Base-by-base conservation (phyloP, 2,329 filamentous ascomycete species). In the Colletotrichum endophyticum region DNA sequence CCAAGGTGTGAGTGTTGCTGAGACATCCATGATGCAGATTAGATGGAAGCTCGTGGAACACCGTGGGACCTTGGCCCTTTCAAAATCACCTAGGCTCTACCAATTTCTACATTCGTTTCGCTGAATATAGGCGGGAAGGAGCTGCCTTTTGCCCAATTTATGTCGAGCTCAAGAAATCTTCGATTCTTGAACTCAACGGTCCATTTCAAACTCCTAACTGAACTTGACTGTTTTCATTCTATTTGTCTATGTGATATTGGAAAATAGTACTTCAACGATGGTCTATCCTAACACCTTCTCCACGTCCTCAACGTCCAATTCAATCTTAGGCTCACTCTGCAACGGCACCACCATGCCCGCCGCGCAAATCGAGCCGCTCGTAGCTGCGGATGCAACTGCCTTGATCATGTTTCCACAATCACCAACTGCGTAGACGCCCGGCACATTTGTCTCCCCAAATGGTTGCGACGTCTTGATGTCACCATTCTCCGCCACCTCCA, bases 351-450 rank as follows among this genome's bases (percentile, higher is more conserved):
- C 80, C 74, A 82, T 77, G 0, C 83, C 84, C 8, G 66, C 75
- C 7, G 77, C 84, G 8, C 79, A 80, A 39, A 84, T 77, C 1
- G 74, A 76, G 0, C 84, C 84, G 80, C 80, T 82, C 5, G 79
- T 49, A 69, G 80, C 72, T 1, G 84, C 85, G 74, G 80, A 75
- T 30, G 81, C 27, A 1, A 81, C 82, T 6, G 79, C 80, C 78
- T 79, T 83, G 66, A 85, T 79, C 73, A 79, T 75, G 12, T 82
- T 82, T 13, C 81, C 82, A 69, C 84, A 87, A 81, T 93, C 91
- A 0, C 91, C 91, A 1, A 84, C 88, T 0, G 89, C 90, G 82
- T 89, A 91, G 4, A 89, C 87, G 0, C 91, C 91, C 4, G 82
- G 81, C 1, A 90, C 85, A 70, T 81, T 89, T 5, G 90, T 90